Evolutionary conservation across 305 asterid species (phyloP), one percentile per base, ranked within the genome.

Genomic region (Salvia sclarea): DNA sequence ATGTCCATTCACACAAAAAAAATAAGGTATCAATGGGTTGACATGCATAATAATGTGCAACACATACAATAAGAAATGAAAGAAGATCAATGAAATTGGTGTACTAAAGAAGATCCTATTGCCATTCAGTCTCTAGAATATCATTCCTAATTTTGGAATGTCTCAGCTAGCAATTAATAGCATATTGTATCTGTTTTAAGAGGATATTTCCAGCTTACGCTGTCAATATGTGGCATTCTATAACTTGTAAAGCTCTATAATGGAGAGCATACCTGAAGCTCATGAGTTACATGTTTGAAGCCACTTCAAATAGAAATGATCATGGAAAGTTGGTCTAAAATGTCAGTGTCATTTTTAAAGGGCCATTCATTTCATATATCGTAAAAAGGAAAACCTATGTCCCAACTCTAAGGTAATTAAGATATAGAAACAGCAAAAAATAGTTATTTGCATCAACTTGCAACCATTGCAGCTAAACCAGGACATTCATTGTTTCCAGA

Each of bases 361-460:
- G 43, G 45, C 14, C 56, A 6, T 52, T 58, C 60, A 57, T 69
- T 58, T 69, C 60, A 68, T 48, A 37, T 16, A 41, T 11, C 31
- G 25, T n/a, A 6, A 24, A 40, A 49, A 38, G 31, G 44, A 16
- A 40, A 40, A 43, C 10, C 54, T 55, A 30, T 52, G 40, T 28
- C 66, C 28, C 28, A 47, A 25, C n/a, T 54, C 20, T 7, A 5
- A 20, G 37, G 47, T 35, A 21, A 22, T 67, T 2, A 53, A 1
- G 4, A 54, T n/a, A 53, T 22, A 14, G 21, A 48, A 45, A 13
- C 18, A 30, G 28, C 45, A 44, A 5, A 69, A 45, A 18, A 45
- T 30, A 8, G 28, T 18, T 30, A 68, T 35, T 17, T 64, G 21
- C 57, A 14, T 6, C 57, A 63, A 24, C 30, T 40, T 61, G 13